A percentile compares a stretch with the other conserved stretches of the same genome.
phyloP scores from a whole-genome alignment of 768 basidiomycete genomes.

The Mycena leptocephala region DNA sequence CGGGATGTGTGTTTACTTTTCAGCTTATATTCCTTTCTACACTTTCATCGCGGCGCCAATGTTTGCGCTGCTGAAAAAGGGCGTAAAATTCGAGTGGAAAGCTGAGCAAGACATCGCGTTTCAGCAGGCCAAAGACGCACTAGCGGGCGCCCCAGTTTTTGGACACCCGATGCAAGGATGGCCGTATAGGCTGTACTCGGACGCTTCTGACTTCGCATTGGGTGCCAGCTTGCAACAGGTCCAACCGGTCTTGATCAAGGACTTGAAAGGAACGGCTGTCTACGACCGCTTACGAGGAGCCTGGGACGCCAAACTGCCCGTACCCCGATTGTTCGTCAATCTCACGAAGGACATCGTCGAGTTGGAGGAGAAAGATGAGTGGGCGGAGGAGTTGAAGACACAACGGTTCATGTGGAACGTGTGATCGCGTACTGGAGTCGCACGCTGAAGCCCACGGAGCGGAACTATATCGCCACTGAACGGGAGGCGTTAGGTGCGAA shows the following conservation, averaged over 20 bases:
- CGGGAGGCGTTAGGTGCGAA: neutral
- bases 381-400: conserved; percentile 27
- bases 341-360: neutral
- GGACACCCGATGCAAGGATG: conserved; percentile 37
- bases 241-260: conserved; percentile 6
- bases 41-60: conserved; percentile 42
- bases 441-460: too few relatives aligned
- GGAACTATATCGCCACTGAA: too few relatives aligned
- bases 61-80: conserved; percentile 42
- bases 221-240: too few relatives aligned
- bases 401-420: conserved; percentile 38
- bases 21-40: conserved; percentile 46
- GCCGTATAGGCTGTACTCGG: too few relatives aligned
- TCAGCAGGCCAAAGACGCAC: conserved; percentile 33
- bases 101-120: conserved; percentile 36
- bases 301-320: neutral
- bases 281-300: conserved; percentile 24
- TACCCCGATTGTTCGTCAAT: conserved; percentile 31
- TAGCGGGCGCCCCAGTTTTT: conserved; percentile 44
- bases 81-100: conserved; percentile 40
- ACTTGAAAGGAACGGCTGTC: conserved; percentile 17
- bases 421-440: conserved; percentile 35
- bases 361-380: neutral
- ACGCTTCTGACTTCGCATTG: neutral
- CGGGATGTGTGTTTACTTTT: conserved; percentile 47